phyloP scores from a whole-genome alignment of 2,329 filamentous ascomycete genomes.

The Fusarium scirpi region DNA sequence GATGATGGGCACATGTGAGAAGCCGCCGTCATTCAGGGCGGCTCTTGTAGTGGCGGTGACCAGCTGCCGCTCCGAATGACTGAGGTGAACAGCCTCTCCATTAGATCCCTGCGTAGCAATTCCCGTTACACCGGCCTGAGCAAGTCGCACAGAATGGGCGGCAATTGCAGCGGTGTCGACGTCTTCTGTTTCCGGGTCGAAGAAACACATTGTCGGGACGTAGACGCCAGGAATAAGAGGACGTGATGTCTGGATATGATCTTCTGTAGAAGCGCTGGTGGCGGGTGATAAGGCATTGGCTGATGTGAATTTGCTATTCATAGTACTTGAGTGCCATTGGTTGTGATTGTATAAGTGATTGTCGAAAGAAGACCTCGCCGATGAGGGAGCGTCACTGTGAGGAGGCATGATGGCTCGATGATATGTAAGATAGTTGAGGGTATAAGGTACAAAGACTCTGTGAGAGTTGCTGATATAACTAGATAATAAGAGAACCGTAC shows the following conservation, averaged over 20 bases:
- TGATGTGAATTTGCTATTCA: slow-evolving; percentile 40
- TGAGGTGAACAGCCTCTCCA: slow-evolving; percentile 84
- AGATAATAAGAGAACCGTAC: not conserved
- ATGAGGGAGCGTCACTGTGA: slow-evolving; percentile 42
- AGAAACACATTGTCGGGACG: slow-evolving; percentile 81
- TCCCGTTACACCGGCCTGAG: slow-evolving; percentile 77
- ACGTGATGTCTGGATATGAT: slow-evolving; percentile 52
- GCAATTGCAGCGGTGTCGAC: slow-evolving; percentile 72
- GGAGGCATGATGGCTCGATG: slow-evolving; percentile 34
- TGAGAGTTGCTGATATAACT: not conserved
- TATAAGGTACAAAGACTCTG: not conserved
- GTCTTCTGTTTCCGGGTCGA: slow-evolving; percentile 73
- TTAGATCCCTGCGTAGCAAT: slow-evolving; percentile 85
- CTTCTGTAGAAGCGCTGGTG: slow-evolving; percentile 56
- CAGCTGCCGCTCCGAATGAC: slow-evolving; percentile 74
- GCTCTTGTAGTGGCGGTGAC: slow-evolving; percentile 77
- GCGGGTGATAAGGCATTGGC: slow-evolving; percentile 54
- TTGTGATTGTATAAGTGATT: slow-evolving; percentile 46
- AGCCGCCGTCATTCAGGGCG: slow-evolving; percentile 74
- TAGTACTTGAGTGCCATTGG: slow-evolving; percentile 46
- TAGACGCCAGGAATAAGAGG: slow-evolving; percentile 70
- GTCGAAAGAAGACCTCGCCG: slow-evolving; percentile 29
- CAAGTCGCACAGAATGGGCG: slow-evolving; percentile 75
- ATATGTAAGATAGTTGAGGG: not conserved
- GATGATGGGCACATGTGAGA: slow-evolving; percentile 74